These are phyloP conservation scores for Ustilago loliicola DNA, from an alignment of 1,284 basidiomycete genomes.

Conservation along the genomic window DNA sequence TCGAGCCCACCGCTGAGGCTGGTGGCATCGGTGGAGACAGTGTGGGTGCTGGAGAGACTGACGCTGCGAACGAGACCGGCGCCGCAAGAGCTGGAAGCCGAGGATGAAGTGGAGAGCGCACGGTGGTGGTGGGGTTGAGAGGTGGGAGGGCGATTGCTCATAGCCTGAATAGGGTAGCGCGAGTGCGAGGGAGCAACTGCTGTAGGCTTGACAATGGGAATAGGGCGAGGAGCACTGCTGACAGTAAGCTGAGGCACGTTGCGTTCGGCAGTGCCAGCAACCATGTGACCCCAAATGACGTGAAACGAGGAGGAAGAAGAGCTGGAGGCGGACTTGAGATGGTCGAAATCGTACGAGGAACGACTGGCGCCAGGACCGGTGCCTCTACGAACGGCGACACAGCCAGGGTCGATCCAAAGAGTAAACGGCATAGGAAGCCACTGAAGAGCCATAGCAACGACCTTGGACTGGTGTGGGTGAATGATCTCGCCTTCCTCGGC, in stretches of 20 bases:
- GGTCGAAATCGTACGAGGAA: slow-evolving; percentile 29
- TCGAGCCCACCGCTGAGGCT: slow-evolving; percentile 20
- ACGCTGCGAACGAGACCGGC: slow-evolving; percentile 42
- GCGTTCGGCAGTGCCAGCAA: slow-evolving; percentile 13
- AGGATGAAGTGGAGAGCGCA: slow-evolving; percentile 28
- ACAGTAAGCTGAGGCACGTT: slow-evolving; percentile 33
- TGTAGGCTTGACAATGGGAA: slow-evolving; percentile 44
- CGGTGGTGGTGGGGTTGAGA: slow-evolving; percentile 16
- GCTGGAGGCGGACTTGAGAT: slow-evolving; percentile 9
- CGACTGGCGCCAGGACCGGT: slow-evolving; percentile 47
- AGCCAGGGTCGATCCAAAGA: slow-evolving; percentile 63
- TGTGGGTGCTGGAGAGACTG: slow-evolving; percentile 38
- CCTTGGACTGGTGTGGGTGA: slow-evolving; percentile 15
- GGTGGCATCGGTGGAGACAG: slow-evolving; percentile 45
- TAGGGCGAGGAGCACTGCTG: slow-evolving; percentile 32
- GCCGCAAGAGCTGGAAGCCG: slow-evolving; percentile 20
- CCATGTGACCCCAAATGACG: slow-evolving; percentile 53
- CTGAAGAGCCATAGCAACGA: slow-evolving; percentile 27
- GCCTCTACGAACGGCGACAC: slow-evolving; percentile 57
- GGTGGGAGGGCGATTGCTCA: slow-evolving; percentile 13
- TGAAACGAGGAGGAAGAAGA: slow-evolving; percentile 19
- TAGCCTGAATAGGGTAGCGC: slow-evolving; percentile 26
- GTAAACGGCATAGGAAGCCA: slow-evolving; percentile 52
- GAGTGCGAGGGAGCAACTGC: neutral
- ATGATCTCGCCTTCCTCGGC: slow-evolving; percentile 38